Evolutionary conservation across 1,284 basidiomycete species (phyloP).

Genomic region (Moniliophthora roreri): DNA sequence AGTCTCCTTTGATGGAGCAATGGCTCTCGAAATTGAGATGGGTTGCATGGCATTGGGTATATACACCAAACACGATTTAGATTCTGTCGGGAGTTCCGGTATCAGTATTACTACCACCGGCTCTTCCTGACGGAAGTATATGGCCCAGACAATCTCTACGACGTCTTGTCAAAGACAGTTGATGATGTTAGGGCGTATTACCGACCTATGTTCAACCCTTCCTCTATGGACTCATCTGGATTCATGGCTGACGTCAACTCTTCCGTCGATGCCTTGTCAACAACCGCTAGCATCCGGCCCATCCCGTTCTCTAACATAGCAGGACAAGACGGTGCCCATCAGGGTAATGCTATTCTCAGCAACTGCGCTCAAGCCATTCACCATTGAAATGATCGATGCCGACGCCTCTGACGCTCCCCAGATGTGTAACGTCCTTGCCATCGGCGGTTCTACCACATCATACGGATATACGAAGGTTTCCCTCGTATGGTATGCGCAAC

Average conservation of each 20-base stretch:
- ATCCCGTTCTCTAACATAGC: neutral
- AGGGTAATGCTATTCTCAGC: neutral
- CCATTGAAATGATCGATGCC: neutral
- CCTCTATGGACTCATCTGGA: constrained; percentile 6
- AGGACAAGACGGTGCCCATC: neutral
- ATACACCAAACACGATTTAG: neutral
- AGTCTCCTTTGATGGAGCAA: constrained; percentile 17
- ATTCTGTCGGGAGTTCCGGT: neutral
- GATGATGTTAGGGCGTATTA: constrained; percentile 14
- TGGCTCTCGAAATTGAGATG: constrained; percentile 20
- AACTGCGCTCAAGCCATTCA: neutral
- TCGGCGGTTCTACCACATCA: constrained; percentile 13
- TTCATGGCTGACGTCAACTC: neutral
- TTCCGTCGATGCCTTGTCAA: neutral
- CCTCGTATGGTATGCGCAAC: constrained; percentile 18
- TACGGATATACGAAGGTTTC: constrained; percentile 8
- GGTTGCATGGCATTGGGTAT: constrained; percentile 19
- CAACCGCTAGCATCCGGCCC: neutral
- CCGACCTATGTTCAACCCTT: constrained; percentile 18
- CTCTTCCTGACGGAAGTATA: constrained; percentile 12
- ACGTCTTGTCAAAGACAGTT: constrained; percentile 14
- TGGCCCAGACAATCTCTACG: constrained; percentile 18
- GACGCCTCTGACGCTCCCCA: neutral
- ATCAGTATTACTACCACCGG: constrained; percentile 5
- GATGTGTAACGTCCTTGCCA: constrained; percentile 12